Evolutionary conservation across 371 early-diverging fungal genomes (phyloP).

Genomic region (Rhizopus delemar): DNA sequence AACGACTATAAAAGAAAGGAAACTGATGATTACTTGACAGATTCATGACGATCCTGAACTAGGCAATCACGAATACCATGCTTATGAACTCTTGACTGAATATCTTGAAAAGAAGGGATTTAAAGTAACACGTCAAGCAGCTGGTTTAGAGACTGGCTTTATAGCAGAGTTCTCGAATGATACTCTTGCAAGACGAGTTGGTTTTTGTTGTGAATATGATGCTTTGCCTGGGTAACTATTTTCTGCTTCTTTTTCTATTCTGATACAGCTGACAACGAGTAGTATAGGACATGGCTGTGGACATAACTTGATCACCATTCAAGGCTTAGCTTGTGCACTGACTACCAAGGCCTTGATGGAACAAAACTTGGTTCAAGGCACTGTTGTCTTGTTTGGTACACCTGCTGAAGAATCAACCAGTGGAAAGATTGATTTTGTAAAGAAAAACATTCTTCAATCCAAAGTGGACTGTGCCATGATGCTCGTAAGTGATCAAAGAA

Average conservation of each 20-base stretch:
- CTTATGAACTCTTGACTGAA: conserved; percentile 49
- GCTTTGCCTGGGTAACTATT: conserved; percentile 53
- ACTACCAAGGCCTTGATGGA: conserved; percentile 58
- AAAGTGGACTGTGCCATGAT: conserved; percentile 69
- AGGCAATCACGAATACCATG: conserved; percentile 52
- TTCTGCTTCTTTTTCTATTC: not conserved
- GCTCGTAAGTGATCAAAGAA: conserved; percentile 46
- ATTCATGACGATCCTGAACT: conserved; percentile 67
- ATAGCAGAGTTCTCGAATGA: conserved; percentile 54
- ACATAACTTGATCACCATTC: conserved; percentile 67
- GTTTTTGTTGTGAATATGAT: conserved; percentile 65
- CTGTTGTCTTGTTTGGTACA: conserved; percentile 71
- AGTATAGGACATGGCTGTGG: conserved; percentile 64
- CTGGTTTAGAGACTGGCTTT: conserved; percentile 61
- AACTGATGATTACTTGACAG: conserved; percentile 11
- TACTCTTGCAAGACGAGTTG: conserved; percentile 35
- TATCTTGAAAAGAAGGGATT: conserved; percentile 57
- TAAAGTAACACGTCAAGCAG: conserved; percentile 49
- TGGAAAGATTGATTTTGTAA: conserved; percentile 70
- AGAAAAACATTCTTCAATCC: conserved; percentile 59
- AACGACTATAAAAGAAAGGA: not conserved
- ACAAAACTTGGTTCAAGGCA: conserved; percentile 49
- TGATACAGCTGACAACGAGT: not conserved
- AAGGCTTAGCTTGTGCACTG: conserved; percentile 62
- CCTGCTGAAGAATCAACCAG: conserved; percentile 74